These are phyloP conservation scores for Mycena alexandri DNA, from an alignment of 768 basidiomycete genomes.

Conservation along the genomic window DNA sequence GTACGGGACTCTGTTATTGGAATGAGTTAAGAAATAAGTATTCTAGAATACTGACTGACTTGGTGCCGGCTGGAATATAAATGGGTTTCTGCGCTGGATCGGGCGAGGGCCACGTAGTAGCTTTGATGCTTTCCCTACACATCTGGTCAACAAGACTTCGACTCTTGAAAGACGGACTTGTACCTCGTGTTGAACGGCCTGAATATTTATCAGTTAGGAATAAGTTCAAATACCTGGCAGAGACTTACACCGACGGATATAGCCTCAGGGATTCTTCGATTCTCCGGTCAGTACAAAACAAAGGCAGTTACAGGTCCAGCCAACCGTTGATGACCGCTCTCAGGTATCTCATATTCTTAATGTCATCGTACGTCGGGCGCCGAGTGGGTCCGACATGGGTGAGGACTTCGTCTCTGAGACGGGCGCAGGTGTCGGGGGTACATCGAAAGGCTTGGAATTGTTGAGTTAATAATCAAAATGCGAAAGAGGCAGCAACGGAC, in stretches of 20 bases:
- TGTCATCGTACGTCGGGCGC: conserved; percentile 66
- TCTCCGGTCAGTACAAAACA: neutral
- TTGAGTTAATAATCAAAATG: neutral
- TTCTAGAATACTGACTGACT: no score
- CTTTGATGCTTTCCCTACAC: conserved; percentile 46
- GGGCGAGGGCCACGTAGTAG: conserved; percentile 48
- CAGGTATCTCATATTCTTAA: conserved; percentile 72
- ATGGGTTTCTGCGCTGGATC: conserved; percentile 45
- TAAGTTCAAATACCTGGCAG: neutral
- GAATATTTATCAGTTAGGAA: neutral
- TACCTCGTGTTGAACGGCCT: conserved; percentile 55
- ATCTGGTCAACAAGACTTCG: neutral
- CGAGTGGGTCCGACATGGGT: conserved; percentile 57
- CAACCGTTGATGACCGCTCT: conserved; percentile 70
- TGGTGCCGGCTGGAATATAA: conserved; percentile 51
- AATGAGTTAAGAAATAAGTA: neutral
- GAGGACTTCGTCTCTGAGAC: conserved; percentile 65
- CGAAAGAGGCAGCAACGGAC: conserved; percentile 13
- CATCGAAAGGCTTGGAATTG: conserved; percentile 29
- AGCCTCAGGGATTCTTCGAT: conserved; percentile 65
- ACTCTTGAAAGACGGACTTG: no score
- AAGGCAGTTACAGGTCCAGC: no score
- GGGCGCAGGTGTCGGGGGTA: conserved; percentile 61
- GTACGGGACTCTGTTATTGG: conserved; percentile 46
- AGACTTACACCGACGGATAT: conserved; percentile 63